Evolutionary conservation across 2,329 filamentous ascomycete genomes (phyloP).

Genomic region (Alternaria sp.): DNA sequence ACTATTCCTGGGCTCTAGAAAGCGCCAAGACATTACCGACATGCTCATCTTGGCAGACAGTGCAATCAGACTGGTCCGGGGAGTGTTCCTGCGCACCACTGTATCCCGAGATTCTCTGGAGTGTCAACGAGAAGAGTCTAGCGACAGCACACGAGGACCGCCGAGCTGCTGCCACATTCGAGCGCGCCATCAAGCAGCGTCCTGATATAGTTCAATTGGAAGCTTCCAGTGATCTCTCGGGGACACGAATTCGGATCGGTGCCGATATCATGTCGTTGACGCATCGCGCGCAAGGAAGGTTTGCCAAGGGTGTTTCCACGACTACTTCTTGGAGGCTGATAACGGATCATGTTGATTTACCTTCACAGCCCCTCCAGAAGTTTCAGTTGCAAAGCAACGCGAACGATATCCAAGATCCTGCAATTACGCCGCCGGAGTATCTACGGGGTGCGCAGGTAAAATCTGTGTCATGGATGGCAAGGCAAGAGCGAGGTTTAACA

Average conservation of each 20-base stretch:
- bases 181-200: conserved; percentile 58
- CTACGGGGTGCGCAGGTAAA: conserved; percentile 62
- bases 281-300: conserved; percentile 51
- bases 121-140: conserved; percentile 14
- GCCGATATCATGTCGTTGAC: conserved; percentile 52
- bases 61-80: not conserved
- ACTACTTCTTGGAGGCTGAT: conserved; percentile 55
- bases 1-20: conserved; percentile 33
- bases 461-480: conserved; percentile 66
- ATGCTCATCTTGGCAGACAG: conserved; percentile 29
- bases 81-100: conserved; percentile 35
- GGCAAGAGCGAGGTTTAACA: conserved; percentile 56
- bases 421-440: conserved; percentile 41
- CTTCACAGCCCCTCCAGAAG: conserved; percentile 42
- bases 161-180: conserved; percentile 57
- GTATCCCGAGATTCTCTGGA: conserved; percentile 36
- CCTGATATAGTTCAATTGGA: conserved; percentile 41
- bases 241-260: conserved; percentile 49
- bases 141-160: conserved; percentile 46
- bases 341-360: conserved; percentile 51
- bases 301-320: conserved; percentile 32
- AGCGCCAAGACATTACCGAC: conserved; percentile 19
- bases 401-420: conserved; percentile 21
- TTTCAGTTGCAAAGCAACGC: conserved; percentile 56
- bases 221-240: conserved; percentile 23